phyloP scores from a whole-genome alignment of 139 green algal genomes.

The Chlamydomonas incerta region DNA sequence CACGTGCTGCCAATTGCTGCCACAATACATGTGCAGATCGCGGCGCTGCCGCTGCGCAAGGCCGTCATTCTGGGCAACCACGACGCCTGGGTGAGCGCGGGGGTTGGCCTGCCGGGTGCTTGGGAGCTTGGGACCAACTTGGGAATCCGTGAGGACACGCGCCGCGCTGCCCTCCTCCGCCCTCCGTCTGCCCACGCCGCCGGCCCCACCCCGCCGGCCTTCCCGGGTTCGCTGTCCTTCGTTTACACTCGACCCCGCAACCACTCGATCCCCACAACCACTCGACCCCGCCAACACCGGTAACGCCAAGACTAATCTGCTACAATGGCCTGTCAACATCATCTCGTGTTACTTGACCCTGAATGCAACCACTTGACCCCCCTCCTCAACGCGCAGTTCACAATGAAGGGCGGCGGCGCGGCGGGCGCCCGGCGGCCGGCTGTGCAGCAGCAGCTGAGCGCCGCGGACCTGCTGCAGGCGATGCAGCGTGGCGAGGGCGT shows the following conservation, averaged over 20 bases:
- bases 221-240: too few relatives aligned
- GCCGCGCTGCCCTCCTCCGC: not conserved
- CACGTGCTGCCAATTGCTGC: too few relatives aligned
- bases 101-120: too few relatives aligned
- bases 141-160: too few relatives aligned
- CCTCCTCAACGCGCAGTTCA: not conserved
- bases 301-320: too few relatives aligned
- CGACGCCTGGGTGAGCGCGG: constrained; percentile 63
- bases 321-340: too few relatives aligned
- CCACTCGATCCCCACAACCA: too few relatives aligned
- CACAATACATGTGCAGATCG: not conserved
- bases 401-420: not conserved
- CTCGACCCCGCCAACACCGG: too few relatives aligned
- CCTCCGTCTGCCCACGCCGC: not conserved
- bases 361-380: too few relatives aligned
- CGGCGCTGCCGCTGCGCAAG: constrained; percentile 51
- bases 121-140: too few relatives aligned
- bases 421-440: not conserved
- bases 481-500: not conserved
- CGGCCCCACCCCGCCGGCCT: not conserved
- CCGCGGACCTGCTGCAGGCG: constrained; percentile 6
- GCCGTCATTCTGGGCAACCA: constrained; percentile 77
- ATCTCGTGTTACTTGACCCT: too few relatives aligned
- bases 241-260: too few relatives aligned
- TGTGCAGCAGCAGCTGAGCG: not conserved